phyloP scores from a whole-genome alignment of 176 grass and related monocot genomes.

The Musa schizocarpa region DNA sequence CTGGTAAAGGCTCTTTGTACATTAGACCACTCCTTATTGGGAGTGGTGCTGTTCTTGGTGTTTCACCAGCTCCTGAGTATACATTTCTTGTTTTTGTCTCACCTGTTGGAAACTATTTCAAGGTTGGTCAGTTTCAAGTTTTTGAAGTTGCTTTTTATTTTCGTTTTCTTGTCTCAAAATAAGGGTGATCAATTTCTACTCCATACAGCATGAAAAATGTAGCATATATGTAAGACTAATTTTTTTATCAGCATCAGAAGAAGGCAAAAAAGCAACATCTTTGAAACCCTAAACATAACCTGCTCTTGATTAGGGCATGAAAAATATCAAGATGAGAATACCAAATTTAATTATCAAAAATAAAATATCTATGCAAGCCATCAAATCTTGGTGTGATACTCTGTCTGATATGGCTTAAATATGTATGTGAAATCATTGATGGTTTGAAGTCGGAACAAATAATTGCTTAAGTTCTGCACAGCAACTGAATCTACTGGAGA shows the following conservation, averaged over 20 bases:
- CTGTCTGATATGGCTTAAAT: neutral
- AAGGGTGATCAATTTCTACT: neutral
- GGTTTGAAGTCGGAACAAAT: neutral
- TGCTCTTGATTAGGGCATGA: neutral
- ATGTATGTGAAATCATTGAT: neutral
- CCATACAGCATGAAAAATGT: neutral
- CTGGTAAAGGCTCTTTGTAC: slow-evolving; percentile 82
- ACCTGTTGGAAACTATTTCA: slow-evolving; percentile 94
- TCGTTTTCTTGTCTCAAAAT: neutral
- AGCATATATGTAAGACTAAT: neutral
- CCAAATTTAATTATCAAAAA: neutral
- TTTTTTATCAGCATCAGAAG: neutral
- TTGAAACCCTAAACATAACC: neutral
- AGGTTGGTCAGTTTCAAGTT: slow-evolving; percentile 37
- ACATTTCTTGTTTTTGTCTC: slow-evolving; percentile 77
- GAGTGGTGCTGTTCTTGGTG: slow-evolving; percentile 75
- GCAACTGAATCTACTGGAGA: neutral
- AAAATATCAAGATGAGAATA: neutral
- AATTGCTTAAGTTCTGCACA: neutral
- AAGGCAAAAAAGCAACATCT: neutral
- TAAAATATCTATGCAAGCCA: neutral
- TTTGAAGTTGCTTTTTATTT: neutral
- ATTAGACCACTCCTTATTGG: slow-evolving; percentile 79
- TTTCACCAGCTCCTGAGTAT: slow-evolving; percentile 77
- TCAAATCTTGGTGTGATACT: neutral